Conservation (phyloP, 2,329 filamentous ascomycete genomes). For the Trichoderma lentiforme region DNA sequence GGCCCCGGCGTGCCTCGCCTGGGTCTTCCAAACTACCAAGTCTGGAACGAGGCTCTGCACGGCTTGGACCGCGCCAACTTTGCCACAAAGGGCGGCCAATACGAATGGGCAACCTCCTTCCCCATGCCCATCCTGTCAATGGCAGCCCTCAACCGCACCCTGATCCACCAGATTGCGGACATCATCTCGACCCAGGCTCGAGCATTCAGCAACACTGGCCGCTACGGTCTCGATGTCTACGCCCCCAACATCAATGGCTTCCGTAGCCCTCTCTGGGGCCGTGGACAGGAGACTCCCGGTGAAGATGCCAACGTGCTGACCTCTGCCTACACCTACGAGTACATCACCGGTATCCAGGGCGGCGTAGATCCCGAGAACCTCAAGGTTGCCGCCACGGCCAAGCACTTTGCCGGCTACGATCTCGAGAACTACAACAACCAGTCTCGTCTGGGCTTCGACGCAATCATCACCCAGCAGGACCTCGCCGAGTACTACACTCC, state of each 20-base stretch:
- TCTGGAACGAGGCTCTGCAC: constrained; percentile 62
- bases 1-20: constrained; percentile 49
- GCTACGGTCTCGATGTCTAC: constrained; percentile 56
- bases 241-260: constrained; percentile 66
- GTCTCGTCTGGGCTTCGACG: constrained; percentile 50
- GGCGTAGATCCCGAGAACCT: constrained; percentile 14
- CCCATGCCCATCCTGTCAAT: constrained; percentile 58
- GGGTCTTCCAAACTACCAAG: constrained; percentile 56
- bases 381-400: constrained; percentile 53
- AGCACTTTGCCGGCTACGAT: constrained; percentile 58
- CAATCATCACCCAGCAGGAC: constrained; percentile 57
- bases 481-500: constrained; percentile 65
- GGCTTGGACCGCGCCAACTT: constrained; percentile 48
- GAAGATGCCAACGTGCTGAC: constrained; percentile 44
- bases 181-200: constrained; percentile 55
- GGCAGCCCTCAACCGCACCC: constrained; percentile 42
- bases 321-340: constrained; percentile 41
- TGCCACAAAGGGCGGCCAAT: constrained; percentile 28
- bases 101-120: constrained; percentile 60
- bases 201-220: constrained; percentile 59
- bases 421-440: constrained; percentile 41
- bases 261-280: constrained; percentile 59
- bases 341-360: constrained; percentile 46
- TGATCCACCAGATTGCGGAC: constrained; percentile 32
- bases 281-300: constrained; percentile 57